Evolutionary conservation across 208 protist species (phyloP).

Genomic region (Porcisia deanei): DNA sequence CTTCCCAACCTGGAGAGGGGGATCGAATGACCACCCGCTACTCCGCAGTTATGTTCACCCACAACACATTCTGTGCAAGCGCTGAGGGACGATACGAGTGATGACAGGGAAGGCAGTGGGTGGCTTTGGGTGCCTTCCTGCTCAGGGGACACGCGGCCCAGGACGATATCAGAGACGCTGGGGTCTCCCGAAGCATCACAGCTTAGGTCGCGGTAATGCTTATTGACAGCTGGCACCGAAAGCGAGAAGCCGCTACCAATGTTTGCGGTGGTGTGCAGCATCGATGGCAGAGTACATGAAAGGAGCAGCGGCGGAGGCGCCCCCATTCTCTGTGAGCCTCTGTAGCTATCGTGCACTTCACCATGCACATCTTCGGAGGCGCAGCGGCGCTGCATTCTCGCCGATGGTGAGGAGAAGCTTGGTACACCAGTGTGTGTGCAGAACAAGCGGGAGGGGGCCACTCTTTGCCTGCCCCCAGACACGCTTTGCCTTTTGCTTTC

Average conservation of each 20-base stretch:
- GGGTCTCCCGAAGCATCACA: not conserved
- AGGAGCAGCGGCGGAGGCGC: constrained; percentile 6
- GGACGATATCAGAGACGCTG: not conserved
- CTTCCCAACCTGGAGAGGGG: not conserved
- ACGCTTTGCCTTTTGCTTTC: not conserved
- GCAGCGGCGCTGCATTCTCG: not conserved
- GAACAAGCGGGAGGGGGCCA: not conserved
- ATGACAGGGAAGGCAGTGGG: not conserved
- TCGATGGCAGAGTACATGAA: constrained; percentile 17
- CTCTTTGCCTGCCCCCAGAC: not conserved
- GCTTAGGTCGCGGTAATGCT: not conserved
- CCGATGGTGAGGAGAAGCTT: not conserved
- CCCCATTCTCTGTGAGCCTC: not conserved
- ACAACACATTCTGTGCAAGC: not conserved
- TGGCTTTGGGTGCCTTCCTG: not conserved
- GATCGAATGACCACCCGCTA: not conserved
- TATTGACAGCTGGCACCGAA: not conserved
- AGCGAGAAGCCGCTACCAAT: constrained; percentile 9
- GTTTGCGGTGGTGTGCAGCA: not conserved
- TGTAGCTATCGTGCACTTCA: not conserved
- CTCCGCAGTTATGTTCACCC: not conserved
- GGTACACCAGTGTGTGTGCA: not conserved
- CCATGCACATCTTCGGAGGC: not conserved
- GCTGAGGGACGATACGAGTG: too few relatives aligned
- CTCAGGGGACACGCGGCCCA: not conserved